phyloP scores from a whole-genome alignment of 169 alveolate species.

The Neospora caninum region DNA sequence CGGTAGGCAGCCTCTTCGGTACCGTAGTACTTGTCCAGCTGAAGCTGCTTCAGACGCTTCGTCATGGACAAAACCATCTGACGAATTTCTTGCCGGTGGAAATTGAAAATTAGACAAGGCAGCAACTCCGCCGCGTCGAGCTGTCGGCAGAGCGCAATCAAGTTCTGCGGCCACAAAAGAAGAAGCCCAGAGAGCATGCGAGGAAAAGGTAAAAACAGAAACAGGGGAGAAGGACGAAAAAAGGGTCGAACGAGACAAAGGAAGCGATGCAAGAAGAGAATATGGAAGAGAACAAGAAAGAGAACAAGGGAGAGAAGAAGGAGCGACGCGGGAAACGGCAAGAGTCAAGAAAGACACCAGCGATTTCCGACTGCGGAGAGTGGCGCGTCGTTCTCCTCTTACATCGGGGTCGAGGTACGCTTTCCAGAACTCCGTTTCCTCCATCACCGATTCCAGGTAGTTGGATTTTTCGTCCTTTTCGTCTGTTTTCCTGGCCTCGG shows the following conservation, averaged over 20 bases:
- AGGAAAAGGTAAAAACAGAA: neutral
- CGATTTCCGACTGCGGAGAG: too few species aligned
- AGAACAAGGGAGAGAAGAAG: too few species aligned
- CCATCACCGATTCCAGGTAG: neutral
- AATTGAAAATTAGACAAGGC: slow-evolving; percentile 90
- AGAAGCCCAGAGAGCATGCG: neutral
- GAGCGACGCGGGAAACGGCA: too few species aligned
- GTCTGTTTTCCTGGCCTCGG: neutral
- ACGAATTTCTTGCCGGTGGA: slow-evolving; percentile 77
- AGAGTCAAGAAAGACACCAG: too few species aligned
- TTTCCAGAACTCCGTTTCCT: neutral
- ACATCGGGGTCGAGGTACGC: slow-evolving; percentile 12
- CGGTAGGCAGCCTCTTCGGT: slow-evolving; percentile 81
- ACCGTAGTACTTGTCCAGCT: slow-evolving; percentile 88
- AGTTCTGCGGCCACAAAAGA: neutral
- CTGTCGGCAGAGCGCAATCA: slow-evolving; percentile 72
- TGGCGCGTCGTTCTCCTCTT: too few species aligned
- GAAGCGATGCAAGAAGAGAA: too few species aligned
- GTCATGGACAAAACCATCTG: slow-evolving; percentile 81
- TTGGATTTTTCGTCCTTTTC: neutral
- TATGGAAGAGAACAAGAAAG: too few species aligned
- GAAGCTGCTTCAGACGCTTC: slow-evolving; percentile 76
- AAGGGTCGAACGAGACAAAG: too few species aligned
- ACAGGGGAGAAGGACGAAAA: neutral
- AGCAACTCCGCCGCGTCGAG: slow-evolving; percentile 81